Evolutionary conservation across 805 yeast species (phyloP), one percentile per base, ranked within the genome.

Genomic region (Candida orba): DNA sequence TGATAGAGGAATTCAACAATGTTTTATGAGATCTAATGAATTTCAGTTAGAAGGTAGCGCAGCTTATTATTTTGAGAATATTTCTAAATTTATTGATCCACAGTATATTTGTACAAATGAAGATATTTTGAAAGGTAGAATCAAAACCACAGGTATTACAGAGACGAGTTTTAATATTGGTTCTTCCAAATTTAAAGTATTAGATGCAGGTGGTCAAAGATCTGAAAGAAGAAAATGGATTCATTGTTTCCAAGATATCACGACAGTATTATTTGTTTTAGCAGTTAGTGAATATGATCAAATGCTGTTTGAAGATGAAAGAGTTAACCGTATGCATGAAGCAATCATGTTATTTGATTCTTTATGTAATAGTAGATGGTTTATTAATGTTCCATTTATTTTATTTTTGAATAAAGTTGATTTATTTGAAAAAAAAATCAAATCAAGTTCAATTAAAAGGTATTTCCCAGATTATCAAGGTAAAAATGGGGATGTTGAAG

Each of bases 161-260:
- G 96, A 91, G 61, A 84, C 93, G 6, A 75, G 72, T 43, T 90
- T 93, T 65, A 71, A 72, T 44, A 78, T 91, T 48, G 77, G 79
- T 9, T 72, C 78, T 3, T 73, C 79, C 38, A 76, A 72, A 50
- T 81, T 90, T 60, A 80, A 79, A 56, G 86, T 93, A 35, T 67
- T 89, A 36, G 99, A 93, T 69, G 98, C 96, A 4, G 99, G 99
- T 42, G 99, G 99, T 2, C 97, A 90, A 65, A 68, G 96, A 48
- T 78, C 87, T 18, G 97, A 90, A 61, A 73, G 97, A 48, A 79
- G 83, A 53, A 90, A 90, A 61, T 90, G 97, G 97, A 85, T 90
- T 49, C 96, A 89, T 58, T 87, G 95, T 58, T 90, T 90, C 64
- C 93, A 90, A 57, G 87, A 84, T 49, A 85, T 91, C 40, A 84